phyloP scores from a whole-genome alignment of 352 stramenopile genomes.

The Phytopythium oedochilum region DNA sequence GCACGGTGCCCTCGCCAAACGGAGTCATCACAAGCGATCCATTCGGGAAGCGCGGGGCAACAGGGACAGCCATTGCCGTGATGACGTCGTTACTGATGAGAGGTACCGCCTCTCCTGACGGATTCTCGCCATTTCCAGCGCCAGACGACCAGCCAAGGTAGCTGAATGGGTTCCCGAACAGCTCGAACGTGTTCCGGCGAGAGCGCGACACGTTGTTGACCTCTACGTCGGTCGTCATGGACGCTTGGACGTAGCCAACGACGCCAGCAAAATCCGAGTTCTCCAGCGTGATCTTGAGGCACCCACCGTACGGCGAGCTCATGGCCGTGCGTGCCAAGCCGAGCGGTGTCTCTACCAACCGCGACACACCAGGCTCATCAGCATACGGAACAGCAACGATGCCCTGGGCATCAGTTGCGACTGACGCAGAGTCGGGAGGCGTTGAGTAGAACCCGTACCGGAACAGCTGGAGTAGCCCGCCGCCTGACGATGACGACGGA shows the following conservation, averaged over 20 bases:
- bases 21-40: conserved; percentile 51
- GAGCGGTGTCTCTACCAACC: conserved; percentile 53
- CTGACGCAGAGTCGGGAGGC: conserved; percentile 4
- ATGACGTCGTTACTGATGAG: conserved; percentile 8
- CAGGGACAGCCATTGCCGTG: not conserved
- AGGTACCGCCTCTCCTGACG: conserved; percentile 4
- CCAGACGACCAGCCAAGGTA: conserved; percentile 49
- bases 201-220: conserved; percentile 7
- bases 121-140: conserved; percentile 8
- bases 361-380: conserved; percentile 29
- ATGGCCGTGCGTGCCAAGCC: conserved; percentile 46
- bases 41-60: conserved; percentile 29
- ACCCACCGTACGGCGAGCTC: conserved; percentile 40
- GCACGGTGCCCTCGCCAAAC: conserved; percentile 66
- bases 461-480: conserved; percentile 72
- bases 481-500: conserved; percentile 24
- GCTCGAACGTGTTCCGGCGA: conserved; percentile 63
- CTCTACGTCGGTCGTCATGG: conserved; percentile 27
- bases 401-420: not conserved
- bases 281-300: conserved; percentile 40
- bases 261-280: conserved; percentile 36
- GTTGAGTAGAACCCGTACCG: conserved; percentile 37
- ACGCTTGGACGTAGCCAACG: conserved; percentile 49
- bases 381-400: conserved; percentile 19
- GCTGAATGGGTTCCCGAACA: conserved; percentile 66